These are phyloP conservation scores for Metschnikowia cubensis DNA, from an alignment of 805 yeast species.

Conservation along the genomic window DNA sequence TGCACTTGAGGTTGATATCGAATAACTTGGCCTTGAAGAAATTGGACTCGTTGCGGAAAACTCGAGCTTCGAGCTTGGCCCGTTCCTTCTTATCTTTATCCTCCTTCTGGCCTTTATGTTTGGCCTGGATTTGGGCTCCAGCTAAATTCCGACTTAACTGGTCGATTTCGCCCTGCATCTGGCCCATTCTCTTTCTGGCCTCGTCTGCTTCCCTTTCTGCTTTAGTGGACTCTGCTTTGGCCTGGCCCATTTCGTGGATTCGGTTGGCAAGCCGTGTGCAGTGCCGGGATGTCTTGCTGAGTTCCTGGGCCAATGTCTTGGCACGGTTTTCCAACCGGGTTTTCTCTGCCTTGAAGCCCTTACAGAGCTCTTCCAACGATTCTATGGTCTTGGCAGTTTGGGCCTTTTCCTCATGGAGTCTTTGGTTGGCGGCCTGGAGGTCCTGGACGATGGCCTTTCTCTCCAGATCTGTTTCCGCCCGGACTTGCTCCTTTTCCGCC, in stretches of 20 bases:
- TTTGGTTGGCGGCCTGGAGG: constrained; percentile 10
- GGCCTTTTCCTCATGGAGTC: constrained; percentile 10
- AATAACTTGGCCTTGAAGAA: constrained; percentile 46
- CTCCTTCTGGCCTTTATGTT: background rate
- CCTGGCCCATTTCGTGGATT: constrained; percentile 19
- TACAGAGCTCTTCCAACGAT: constrained; percentile 29
- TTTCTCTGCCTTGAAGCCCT: constrained; percentile 27
- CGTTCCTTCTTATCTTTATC: background rate
- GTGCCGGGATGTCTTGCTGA: constrained; percentile 26
- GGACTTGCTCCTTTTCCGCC: background rate
- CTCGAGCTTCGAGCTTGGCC: constrained; percentile 5
- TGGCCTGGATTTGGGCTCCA: constrained; percentile 20
- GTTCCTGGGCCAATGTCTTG: constrained; percentile 27
- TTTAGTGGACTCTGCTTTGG: background rate
- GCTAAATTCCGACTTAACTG: constrained; percentile 22
- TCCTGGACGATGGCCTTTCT: constrained; percentile 7
- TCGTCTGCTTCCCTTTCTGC: constrained; percentile 1
- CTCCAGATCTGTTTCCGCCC: constrained; percentile 2
- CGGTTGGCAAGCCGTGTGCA: constrained; percentile 30
- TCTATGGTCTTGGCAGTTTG: constrained; percentile 24
- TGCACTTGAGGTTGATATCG: constrained; percentile 35
- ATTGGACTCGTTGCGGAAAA: constrained; percentile 39
- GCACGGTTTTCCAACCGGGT: constrained; percentile 26
- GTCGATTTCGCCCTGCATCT: constrained; percentile 29
- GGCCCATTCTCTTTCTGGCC: constrained; percentile 14